Percentiles rank a stretch among this genome's conserved stretches.
Evolutionary conservation across 2,329 filamentous ascomycete genomes (phyloP).

Genomic region (Sordariomycetes sp.): DNA sequence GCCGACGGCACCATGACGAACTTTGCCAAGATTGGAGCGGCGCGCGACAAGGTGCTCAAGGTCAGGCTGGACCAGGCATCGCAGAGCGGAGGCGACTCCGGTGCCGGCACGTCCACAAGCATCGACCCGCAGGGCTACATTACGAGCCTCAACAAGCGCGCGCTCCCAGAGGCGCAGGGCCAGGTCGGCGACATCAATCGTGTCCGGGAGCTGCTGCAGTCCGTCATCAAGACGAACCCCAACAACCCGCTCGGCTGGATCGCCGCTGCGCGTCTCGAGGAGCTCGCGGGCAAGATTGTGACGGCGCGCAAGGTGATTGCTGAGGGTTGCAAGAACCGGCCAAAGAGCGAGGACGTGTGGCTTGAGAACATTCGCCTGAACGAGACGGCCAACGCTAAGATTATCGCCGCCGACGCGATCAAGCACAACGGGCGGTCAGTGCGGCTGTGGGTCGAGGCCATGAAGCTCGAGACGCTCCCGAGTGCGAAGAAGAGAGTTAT

Average conservation of each 20-base stretch:
- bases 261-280: slow-evolving; percentile 81
- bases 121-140: slow-evolving; percentile 95
- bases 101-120: slow-evolving; percentile 70
- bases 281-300: slow-evolving; percentile 82
- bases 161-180: slow-evolving; percentile 64
- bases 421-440: slow-evolving; percentile 84
- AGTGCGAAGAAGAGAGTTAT: slow-evolving; percentile 87
- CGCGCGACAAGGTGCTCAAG: slow-evolving; percentile 88
- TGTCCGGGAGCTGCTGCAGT: slow-evolving; percentile 83
- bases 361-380: slow-evolving; percentile 90
- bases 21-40: slow-evolving; percentile 93
- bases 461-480: slow-evolving; percentile 74
- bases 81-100: slow-evolving; percentile 50
- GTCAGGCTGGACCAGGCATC: slow-evolving; percentile 88
- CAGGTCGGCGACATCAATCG: slow-evolving; percentile 92
- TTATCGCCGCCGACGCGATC: slow-evolving; percentile 88
- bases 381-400: slow-evolving; percentile 83
- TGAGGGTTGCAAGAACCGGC: slow-evolving; percentile 79
- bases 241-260: slow-evolving; percentile 94
- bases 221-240: slow-evolving; percentile 92
- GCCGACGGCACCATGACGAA: slow-evolving; percentile 92
- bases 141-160: slow-evolving; percentile 75
- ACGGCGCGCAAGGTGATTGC: slow-evolving; percentile 81
- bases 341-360: slow-evolving; percentile 92
- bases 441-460: slow-evolving; percentile 86